These are phyloP conservation scores for Phaeosphaeria sp. DNA, from an alignment of 2,329 filamentous ascomycete species.

Conservation along the genomic window DNA sequence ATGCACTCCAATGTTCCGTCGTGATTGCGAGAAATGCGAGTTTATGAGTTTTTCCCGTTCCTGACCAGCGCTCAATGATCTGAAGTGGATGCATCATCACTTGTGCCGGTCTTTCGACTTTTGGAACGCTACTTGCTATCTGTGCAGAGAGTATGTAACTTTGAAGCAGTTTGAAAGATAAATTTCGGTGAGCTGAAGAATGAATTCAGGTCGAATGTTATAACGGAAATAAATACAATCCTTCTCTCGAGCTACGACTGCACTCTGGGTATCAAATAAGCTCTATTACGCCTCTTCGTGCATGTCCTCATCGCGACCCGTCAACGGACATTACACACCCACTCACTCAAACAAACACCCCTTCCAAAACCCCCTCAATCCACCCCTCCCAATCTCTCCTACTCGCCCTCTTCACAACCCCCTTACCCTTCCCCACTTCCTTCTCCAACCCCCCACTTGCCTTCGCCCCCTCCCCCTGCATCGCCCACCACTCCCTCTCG, in stretches of 20 bases:
- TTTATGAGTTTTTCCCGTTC: too few relatives aligned
- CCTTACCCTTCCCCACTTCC: constrained; percentile 24
- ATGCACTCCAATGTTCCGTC: too few relatives aligned
- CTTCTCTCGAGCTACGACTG: not conserved
- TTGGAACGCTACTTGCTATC: too few relatives aligned
- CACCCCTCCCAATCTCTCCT: constrained; percentile 26
- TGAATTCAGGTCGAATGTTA: too few relatives aligned
- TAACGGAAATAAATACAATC: not conserved
- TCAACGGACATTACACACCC: not conserved
- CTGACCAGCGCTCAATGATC: too few relatives aligned
- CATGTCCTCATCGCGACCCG: too few relatives aligned
- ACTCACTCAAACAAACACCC: constrained; percentile 18
- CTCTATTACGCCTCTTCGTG: not conserved
- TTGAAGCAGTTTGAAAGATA: too few relatives aligned
- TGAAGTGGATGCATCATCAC: too few relatives aligned
- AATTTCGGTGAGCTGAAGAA: too few relatives aligned
- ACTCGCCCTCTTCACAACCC: constrained; percentile 7
- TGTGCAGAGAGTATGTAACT: too few relatives aligned
- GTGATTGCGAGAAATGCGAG: too few relatives aligned
- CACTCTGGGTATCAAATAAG: not conserved
- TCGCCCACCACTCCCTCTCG: constrained; percentile 55
- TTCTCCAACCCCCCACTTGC: constrained; percentile 28
- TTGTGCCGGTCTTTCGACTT: too few relatives aligned
- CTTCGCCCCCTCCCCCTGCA: constrained; percentile 38
- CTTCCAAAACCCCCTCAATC: constrained; percentile 25